Conservation (phyloP, 345 rosid genomes). For the Chamaenerion angustifolium region DNA sequence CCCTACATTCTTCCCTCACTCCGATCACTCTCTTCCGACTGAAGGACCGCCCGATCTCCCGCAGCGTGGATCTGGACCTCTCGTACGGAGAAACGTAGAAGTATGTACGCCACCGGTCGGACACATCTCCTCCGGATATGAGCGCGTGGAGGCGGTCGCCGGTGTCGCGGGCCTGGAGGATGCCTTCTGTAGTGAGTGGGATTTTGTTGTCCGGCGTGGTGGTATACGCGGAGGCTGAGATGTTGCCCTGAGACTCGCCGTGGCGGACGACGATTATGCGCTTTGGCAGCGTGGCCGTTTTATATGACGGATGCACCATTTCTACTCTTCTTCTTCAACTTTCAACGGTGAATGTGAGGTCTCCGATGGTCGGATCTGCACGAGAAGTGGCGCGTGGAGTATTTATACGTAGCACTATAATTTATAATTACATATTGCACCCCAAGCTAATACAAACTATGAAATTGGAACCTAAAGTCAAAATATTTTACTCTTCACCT, state of each 20-base stretch:
- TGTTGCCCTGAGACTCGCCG: slow-evolving; percentile 90
- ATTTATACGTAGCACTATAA: too few relatives aligned
- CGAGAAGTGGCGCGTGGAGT: too few relatives aligned
- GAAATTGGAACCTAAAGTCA: too few relatives aligned
- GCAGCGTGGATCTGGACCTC: slow-evolving; percentile 73
- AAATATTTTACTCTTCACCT: too few relatives aligned
- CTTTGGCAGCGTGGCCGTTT: slow-evolving; percentile 35
- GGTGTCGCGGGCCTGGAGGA: slow-evolving; percentile 44
- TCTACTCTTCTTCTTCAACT: not conserved
- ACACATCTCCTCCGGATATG: slow-evolving; percentile 19
- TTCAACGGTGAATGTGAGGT: not conserved
- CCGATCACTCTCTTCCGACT: slow-evolving; percentile 61
- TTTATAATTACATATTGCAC: too few relatives aligned
- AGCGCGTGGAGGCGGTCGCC: slow-evolving; percentile 41
- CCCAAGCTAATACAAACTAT: too few relatives aligned
- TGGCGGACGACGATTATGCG: slow-evolving; percentile 89
- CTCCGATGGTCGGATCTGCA: too few relatives aligned
- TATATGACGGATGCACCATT: slow-evolving; percentile 10
- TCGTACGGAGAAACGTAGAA: slow-evolving; percentile 94
- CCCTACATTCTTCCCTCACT: slow-evolving; percentile 83
- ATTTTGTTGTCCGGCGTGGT: slow-evolving; percentile 86
- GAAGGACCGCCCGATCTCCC: slow-evolving; percentile 86
- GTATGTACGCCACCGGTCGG: slow-evolving; percentile 51
- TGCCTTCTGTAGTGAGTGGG: slow-evolving; percentile 50
- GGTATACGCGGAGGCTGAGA: slow-evolving; percentile 58